Evolutionary conservation across 2,329 filamentous ascomycete species (phyloP).

Genomic region (Pestalotiopsis sp.): DNA sequence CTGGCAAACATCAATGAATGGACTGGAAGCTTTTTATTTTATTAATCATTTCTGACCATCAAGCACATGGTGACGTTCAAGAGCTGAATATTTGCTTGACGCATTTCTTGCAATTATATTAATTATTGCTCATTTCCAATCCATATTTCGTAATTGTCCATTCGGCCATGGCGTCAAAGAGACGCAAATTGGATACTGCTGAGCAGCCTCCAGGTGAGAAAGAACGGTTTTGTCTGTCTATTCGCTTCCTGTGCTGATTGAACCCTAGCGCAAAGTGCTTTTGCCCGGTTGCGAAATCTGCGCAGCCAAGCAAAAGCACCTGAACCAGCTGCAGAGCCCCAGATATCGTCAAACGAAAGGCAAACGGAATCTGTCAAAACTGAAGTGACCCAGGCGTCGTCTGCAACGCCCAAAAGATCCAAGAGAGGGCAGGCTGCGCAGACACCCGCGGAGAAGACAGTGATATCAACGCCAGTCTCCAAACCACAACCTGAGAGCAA

Average conservation of each 20-base stretch:
- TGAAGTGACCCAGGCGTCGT: neutral
- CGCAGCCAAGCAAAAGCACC: slow-evolving; percentile 6
- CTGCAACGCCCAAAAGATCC: slow-evolving; percentile 18
- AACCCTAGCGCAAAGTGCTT: slow-evolving; percentile 43
- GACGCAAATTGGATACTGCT: slow-evolving; percentile 42
- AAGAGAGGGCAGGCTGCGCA: slow-evolving; percentile 15
- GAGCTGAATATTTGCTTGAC: neutral
- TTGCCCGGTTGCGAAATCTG: slow-evolving; percentile 41
- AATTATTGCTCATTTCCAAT: neutral
- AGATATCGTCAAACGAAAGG: neutral
- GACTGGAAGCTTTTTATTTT: neutral
- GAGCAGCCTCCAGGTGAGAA: slow-evolving; percentile 37
- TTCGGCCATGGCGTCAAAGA: slow-evolving; percentile 36
- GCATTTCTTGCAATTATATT: neutral
- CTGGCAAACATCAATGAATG: neutral
- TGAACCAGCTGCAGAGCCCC: neutral
- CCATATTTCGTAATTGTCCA: neutral
- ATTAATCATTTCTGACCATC: neutral
- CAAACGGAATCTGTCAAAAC: neutral
- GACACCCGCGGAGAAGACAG: neutral
- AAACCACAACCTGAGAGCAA: neutral
- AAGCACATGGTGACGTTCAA: neutral
- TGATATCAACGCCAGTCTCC: neutral
- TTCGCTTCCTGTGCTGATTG: slow-evolving; percentile 14
- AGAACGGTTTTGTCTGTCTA: neutral